Percentiles rank a stretch among this genome's conserved stretches.
Conservation (phyloP, 2,329 filamentous ascomycete genomes). For the Aciculosporium take region DNA sequence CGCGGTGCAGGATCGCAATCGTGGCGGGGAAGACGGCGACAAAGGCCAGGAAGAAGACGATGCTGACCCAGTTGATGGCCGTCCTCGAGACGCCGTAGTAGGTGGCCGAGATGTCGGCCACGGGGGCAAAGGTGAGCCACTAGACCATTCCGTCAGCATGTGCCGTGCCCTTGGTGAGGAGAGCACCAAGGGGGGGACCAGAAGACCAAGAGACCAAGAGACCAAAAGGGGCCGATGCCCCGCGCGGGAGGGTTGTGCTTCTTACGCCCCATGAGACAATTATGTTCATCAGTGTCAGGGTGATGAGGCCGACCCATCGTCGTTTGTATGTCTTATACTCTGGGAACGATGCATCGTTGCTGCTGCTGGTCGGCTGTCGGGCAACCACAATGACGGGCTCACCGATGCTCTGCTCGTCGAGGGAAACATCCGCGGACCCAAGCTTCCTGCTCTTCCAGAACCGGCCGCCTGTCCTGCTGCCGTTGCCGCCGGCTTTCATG, state of each 20-base stretch:
- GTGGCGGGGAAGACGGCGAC: constrained; percentile 55
- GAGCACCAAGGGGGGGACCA: too few species aligned
- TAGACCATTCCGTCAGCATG: constrained; percentile 6
- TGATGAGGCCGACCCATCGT: constrained; percentile 74
- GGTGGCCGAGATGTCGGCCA: constrained; percentile 55
- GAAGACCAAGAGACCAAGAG: background rate
- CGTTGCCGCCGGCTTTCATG: background rate
- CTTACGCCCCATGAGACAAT: constrained; percentile 91
- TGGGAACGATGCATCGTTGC: constrained; percentile 12
- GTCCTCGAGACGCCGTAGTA: constrained; percentile 66
- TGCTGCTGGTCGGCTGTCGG: constrained; percentile 9
- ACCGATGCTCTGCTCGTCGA: constrained; percentile 12
- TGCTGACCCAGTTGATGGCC: constrained; percentile 86
- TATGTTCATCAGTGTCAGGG: constrained; percentile 79
- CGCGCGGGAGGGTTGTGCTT: background rate
- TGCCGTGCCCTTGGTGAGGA: too few species aligned
- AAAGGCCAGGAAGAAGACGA: constrained; percentile 75
- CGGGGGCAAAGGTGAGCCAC: constrained; percentile 88
- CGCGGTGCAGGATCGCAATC: constrained; percentile 66
- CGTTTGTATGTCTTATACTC: constrained; percentile 53
- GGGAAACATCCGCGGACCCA: constrained; percentile 15
- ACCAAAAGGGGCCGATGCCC: background rate
- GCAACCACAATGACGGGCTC: constrained; percentile 8
- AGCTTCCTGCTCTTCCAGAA: constrained; percentile 19
- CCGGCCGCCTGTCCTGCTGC: constrained; percentile 9